Conservation (phyloP, 495 filamentous ascomycete genomes). For the Hyaloscypha finlandica region DNA sequence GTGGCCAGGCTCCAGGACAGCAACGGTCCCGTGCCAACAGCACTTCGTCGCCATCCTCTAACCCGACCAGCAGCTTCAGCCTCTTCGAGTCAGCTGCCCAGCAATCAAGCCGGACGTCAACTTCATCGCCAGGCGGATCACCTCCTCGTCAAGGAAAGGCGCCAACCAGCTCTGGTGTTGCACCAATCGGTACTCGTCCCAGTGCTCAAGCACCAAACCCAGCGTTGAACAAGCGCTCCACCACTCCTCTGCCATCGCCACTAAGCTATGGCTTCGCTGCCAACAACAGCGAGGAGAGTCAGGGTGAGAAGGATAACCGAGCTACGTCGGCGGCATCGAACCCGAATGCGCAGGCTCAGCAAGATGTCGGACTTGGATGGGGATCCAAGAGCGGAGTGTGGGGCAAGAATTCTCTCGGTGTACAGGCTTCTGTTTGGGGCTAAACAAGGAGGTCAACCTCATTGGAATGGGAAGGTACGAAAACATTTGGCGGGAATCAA, state of each 20-base stretch:
- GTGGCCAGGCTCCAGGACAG: conserved; percentile 44
- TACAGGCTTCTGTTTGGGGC: conserved; percentile 78
- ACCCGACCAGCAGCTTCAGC: conserved; percentile 61
- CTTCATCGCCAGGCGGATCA: conserved; percentile 87
- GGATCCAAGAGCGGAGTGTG: conserved; percentile 71
- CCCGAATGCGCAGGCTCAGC: conserved; percentile 44
- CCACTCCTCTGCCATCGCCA: conserved; percentile 87
- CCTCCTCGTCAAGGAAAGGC: conserved; percentile 69
- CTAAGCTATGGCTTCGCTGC: conserved; percentile 76
- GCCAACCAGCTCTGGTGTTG: conserved; percentile 65
- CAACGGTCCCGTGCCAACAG: conserved; percentile 82
- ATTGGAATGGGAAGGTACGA: conserved; percentile 6
- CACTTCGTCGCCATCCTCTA: conserved; percentile 79
- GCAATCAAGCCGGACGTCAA: conserved; percentile 82
- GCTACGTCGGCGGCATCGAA: conserved; percentile 41
- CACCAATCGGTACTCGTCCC: conserved; percentile 92
- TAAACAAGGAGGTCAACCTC: conserved; percentile 38
- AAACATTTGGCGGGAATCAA: conserved; percentile 11
- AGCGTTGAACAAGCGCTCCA: conserved; percentile 73
- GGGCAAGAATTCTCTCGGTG: conserved; percentile 71
- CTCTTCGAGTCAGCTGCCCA: conserved; percentile 69
- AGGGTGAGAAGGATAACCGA: conserved; percentile 29
- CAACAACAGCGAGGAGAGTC: conserved; percentile 38
- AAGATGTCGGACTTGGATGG: conserved; percentile 59
- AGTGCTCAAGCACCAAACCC: conserved; percentile 57